Evolutionary conservation across 306 rosid genomes (phyloP).

Genomic region (Cyclanthera cordifolia): DNA sequence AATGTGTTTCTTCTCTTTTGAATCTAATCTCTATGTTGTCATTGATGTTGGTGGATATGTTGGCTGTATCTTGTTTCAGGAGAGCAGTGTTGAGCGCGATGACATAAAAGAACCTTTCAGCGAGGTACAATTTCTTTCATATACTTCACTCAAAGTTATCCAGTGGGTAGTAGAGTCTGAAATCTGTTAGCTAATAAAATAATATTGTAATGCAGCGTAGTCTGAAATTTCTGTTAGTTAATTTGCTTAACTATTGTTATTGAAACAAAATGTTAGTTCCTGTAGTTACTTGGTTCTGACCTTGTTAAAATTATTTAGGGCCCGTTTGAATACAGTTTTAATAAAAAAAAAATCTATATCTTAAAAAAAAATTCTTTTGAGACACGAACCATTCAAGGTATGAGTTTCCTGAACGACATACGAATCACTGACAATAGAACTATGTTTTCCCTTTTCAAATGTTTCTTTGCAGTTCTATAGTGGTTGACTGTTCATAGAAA

Average conservation of each 20-base stretch:
- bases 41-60: not conserved
- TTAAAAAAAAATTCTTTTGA: not conserved
- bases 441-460: not conserved
- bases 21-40: not conserved
- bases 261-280: no score
- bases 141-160: not conserved
- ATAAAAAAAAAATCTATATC: no score
- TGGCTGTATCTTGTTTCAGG: conserved; percentile 39
- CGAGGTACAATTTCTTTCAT: conserved; percentile 43
- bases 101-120: conserved; percentile 90
- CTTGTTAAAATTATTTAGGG: no score
- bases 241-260: not conserved
- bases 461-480: not conserved
- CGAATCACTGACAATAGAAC: not conserved
- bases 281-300: no score
- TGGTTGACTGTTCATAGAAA: not conserved
- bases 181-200: not conserved
- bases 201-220: no score
- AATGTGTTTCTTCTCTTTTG: not conserved
- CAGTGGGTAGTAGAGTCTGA: not conserved
- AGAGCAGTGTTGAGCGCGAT: conserved; percentile 82
- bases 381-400: not conserved
- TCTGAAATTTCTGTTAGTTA: no score
- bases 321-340: not conserved
- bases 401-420: not conserved